Conservation (phyloP, 805 yeast species). For the Teunomyces lycoperdinae region DNA sequence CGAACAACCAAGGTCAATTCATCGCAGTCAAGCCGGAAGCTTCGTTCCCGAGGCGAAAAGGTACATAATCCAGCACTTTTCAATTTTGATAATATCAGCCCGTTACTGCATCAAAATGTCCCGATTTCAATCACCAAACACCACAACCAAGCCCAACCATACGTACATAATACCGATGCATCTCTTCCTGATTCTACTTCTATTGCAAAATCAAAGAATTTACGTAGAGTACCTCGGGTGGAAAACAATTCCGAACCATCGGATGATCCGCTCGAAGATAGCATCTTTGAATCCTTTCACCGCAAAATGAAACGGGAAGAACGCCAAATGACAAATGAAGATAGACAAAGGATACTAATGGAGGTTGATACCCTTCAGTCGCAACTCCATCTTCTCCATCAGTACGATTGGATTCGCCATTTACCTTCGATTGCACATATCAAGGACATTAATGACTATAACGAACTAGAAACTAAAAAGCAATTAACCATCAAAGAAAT, state of each 20-base stretch:
- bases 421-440: slow-evolving; percentile 50
- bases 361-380: slow-evolving; percentile 58
- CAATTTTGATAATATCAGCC: slow-evolving; percentile 33
- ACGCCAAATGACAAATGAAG: slow-evolving; percentile 53
- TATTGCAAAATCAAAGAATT: slow-evolving; percentile 9
- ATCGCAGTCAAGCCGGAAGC: slow-evolving; percentile 14
- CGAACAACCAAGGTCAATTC: not conserved
- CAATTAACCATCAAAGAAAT: slow-evolving; percentile 51
- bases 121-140: slow-evolving; percentile 14
- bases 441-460: slow-evolving; percentile 42
- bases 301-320: slow-evolving; percentile 64
- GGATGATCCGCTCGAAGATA: slow-evolving; percentile 44
- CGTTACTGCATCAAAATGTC: slow-evolving; percentile 19
- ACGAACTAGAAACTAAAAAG: slow-evolving; percentile 53
- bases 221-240: not conserved
- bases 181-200: slow-evolving; percentile 6
- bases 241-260: not conserved
- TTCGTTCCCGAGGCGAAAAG: slow-evolving; percentile 28
- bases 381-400: slow-evolving; percentile 37
- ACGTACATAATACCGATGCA: slow-evolving; percentile 13
- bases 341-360: slow-evolving; percentile 47
- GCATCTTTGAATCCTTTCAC: slow-evolving; percentile 46
- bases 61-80: slow-evolving; percentile 21
- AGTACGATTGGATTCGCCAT: slow-evolving; percentile 46
- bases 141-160: slow-evolving; percentile 7